Base-by-base conservation (phyloP, 2,329 filamentous ascomycete genomes). In the Trichoderma aggressivum region DNA sequence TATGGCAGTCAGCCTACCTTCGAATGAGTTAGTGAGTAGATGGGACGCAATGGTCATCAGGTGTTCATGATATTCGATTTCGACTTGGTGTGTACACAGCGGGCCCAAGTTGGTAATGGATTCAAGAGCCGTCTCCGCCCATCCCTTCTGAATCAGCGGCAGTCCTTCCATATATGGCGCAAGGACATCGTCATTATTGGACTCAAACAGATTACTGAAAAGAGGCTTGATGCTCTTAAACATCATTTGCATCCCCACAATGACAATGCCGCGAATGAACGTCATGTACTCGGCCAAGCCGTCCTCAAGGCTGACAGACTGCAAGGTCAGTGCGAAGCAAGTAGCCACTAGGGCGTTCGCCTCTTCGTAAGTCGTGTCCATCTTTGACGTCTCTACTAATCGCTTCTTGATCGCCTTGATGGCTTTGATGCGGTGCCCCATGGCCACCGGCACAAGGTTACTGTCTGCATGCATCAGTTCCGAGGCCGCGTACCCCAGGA, bases 401-500 rank as follows among this genome's bases (percentile, higher is more conserved):
- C 85, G 83, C 73, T 84, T 85, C 77, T 90, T 89, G 74, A 90
- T 87, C 7, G 87, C 85, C 72, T 85, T 86, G 75, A 92, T 88
- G 7, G 91, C 90, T 71, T 90, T 87, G 66, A 91, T 81, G 24
- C 90, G 88, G 78, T 92, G 90, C 43, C 82, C 82, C 81, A 92
- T 87, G 55, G 90, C 90, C 34, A 86, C 84, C 16, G 85, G 82
- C 16, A 85, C 79, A 21, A 92, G 84, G 72, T 83, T 84, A 2
- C 84, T 78, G 71, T 87, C 87, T 0, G 82, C 79, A 5, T 81
- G 80, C 74, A 86, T 84, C 5, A 92, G 84, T 73, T 92, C 88
- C 0, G 90, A 92, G 36, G 91, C 91, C 1, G 90, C 85, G 72
- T 91, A 85, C 14, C 89, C 90, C 0, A 92, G 84, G 64, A 93